Conservation (phyloP, 2,329 filamentous ascomycete genomes). For the Herpotrichia juniperi region DNA sequence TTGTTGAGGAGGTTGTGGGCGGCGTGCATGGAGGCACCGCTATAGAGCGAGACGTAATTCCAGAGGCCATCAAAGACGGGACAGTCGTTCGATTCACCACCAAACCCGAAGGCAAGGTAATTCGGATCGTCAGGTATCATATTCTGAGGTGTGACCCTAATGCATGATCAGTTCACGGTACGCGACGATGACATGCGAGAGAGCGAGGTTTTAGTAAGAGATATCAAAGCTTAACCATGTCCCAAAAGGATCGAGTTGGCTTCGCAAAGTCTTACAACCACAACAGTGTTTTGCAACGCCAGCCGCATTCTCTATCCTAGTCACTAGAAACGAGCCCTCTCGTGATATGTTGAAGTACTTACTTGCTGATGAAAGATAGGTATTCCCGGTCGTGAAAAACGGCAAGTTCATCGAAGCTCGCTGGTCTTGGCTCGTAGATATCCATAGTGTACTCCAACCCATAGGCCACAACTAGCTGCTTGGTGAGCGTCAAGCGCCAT, state of each 20-base stretch:
- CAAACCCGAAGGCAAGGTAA: conserved; percentile 76
- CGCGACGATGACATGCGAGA: too few relatives aligned
- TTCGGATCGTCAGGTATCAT: conserved; percentile 49
- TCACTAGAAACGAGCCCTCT: too few relatives aligned
- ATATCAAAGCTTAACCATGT: too few relatives aligned
- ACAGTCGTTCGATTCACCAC: conserved; percentile 75
- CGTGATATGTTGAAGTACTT: conserved; percentile 10
- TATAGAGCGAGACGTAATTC: conserved; percentile 93
- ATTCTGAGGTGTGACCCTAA: conserved; percentile 54
- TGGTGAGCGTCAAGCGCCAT: conserved; percentile 93
- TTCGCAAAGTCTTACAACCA: background rate
- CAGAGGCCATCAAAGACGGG: conserved; percentile 96
- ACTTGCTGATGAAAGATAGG: conserved; percentile 76
- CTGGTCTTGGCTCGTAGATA: conserved; percentile 82
- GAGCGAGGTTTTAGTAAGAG: too few relatives aligned
- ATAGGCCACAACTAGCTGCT: conserved; percentile 92
- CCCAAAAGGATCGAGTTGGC: background rate
- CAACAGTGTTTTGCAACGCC: background rate
- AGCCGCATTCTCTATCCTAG: background rate
- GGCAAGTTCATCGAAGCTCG: conserved; percentile 85
- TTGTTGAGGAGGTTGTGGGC: conserved; percentile 85
- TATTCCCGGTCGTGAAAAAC: conserved; percentile 90
- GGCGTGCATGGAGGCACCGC: conserved; percentile 87
- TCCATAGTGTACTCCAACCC: conserved; percentile 98
- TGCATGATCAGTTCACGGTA: background rate